These are phyloP conservation scores for Amylocarpus encephaloides DNA, from an alignment of 2,329 filamentous ascomycete genomes.

Conservation along the genomic window DNA sequence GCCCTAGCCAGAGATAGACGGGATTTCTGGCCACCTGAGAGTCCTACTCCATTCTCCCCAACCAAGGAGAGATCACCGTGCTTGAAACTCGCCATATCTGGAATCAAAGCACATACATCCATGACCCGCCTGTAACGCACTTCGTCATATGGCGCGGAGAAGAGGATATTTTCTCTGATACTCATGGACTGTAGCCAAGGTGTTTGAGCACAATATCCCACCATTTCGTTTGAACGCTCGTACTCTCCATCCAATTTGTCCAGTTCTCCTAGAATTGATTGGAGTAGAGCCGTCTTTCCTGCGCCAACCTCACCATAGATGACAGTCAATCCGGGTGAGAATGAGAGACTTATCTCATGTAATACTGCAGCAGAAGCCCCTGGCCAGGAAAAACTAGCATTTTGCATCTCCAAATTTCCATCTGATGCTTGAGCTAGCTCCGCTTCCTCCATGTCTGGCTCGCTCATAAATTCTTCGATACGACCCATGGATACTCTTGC, in stretches of 20 bases:
- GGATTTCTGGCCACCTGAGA: constrained; percentile 56
- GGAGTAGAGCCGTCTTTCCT: constrained; percentile 48
- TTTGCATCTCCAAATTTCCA: constrained; percentile 43
- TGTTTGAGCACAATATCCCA: constrained; percentile 59
- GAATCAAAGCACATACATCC: constrained; percentile 54
- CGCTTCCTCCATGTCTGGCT: constrained; percentile 65
- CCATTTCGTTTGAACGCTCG: constrained; percentile 46
- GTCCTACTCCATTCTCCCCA: constrained; percentile 54
- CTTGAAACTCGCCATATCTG: constrained; percentile 56
- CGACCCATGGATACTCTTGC: constrained; percentile 75
- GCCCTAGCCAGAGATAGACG: constrained; percentile 55
- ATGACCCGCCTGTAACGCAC: constrained; percentile 62
- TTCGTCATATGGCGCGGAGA: constrained; percentile 62
- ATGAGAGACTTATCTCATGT: constrained; percentile 45
- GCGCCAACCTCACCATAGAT: constrained; percentile 58
- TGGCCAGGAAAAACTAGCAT: constrained; percentile 75
- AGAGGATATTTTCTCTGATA: constrained; percentile 62
- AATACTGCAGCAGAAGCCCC: constrained; percentile 53
- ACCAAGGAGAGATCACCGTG: constrained; percentile 57
- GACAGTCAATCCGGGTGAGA: constrained; percentile 51
- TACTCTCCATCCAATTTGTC: constrained; percentile 31
- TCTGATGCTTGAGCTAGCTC: constrained; percentile 28
- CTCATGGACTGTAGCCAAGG: constrained; percentile 66
- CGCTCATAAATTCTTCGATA: constrained; percentile 80
- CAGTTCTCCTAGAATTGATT: constrained; percentile 30